Conservation (phyloP, 2,329 filamentous ascomycete genomes). For the Geosmithia putterillii region DNA sequence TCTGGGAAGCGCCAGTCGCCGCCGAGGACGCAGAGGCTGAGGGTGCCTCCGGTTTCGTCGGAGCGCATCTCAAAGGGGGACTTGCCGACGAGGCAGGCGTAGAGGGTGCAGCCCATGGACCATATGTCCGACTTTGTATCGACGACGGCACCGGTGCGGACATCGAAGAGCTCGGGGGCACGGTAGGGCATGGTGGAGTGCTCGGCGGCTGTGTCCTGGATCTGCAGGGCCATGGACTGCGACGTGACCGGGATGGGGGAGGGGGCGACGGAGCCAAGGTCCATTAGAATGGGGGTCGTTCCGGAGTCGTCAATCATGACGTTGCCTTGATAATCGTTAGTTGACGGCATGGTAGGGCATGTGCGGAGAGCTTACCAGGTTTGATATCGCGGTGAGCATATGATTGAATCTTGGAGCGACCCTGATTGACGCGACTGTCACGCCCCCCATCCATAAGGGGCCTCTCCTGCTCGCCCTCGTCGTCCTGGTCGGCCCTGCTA, state of each 20-base stretch:
- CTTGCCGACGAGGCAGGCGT: constrained; percentile 92
- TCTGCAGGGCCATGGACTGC: constrained; percentile 76
- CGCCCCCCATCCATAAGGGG: constrained; percentile 75
- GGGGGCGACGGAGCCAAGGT: constrained; percentile 80
- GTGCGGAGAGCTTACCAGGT: constrained; percentile 51
- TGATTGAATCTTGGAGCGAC: constrained; percentile 53
- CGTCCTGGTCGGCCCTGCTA: constrained; percentile 44
- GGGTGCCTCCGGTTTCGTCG: constrained; percentile 87
- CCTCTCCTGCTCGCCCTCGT: constrained; percentile 64
- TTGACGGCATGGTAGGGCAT: constrained; percentile 1
- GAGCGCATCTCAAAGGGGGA: constrained; percentile 92
- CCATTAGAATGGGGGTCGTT: constrained; percentile 85
- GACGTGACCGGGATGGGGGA: constrained; percentile 84
- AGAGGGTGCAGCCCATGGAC: constrained; percentile 95
- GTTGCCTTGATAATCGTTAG: constrained; percentile 42
- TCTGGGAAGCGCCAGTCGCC: constrained; percentile 97
- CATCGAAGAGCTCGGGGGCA: constrained; percentile 93
- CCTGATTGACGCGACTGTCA: constrained; percentile 53
- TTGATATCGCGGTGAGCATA: constrained; percentile 98
- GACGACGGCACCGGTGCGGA: constrained; percentile 82
- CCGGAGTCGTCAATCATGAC: constrained; percentile 97
- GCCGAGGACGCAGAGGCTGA: constrained; percentile 84
- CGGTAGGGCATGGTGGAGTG: constrained; percentile 98
- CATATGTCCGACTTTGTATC: constrained; percentile 98
- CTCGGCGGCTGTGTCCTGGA: constrained; percentile 90